Evolutionary conservation across 2,329 filamentous ascomycete genomes (phyloP).

Genomic region (Ramularia endophylla): DNA sequence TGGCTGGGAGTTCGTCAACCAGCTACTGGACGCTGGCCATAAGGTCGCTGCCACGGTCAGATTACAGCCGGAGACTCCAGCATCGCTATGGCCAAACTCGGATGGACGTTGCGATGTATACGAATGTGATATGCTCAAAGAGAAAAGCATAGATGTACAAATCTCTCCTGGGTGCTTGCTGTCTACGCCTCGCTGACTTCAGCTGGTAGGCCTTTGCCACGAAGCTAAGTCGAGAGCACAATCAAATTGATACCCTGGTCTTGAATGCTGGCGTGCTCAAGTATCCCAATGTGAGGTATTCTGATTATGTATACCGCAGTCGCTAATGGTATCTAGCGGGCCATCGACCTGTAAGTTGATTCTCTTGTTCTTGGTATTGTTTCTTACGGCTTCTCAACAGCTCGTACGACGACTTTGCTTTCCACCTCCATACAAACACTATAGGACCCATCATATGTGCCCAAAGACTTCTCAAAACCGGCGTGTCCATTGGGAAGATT

Average conservation of each 20-base stretch:
- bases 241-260: constrained; percentile 48
- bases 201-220: constrained; percentile 10
- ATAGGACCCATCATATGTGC: constrained; percentile 55
- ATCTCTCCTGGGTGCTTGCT: not conserved
- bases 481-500: constrained; percentile 45
- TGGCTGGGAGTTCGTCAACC: constrained; percentile 49
- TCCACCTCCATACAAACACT: constrained; percentile 53
- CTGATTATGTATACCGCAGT: no score
- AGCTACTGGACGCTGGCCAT: constrained; percentile 43
- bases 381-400: no score
- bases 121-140: constrained; percentile 48
- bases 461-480: constrained; percentile 45
- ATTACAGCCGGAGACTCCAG: constrained; percentile 21
- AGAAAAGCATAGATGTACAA: constrained; percentile 46
- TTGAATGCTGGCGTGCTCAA: constrained; percentile 52
- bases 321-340: constrained; percentile 35
- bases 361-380: no score
- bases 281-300: constrained; percentile 49
- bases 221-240: not conserved
- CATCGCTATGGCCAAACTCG: constrained; percentile 10
- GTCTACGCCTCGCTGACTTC: no score
- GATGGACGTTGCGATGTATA: constrained; percentile 10
- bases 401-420: constrained; percentile 48
- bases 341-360: constrained; percentile 47
- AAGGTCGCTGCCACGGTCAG: constrained; percentile 49